phyloP scores from a whole-genome alignment of 164 flowering plant genomes.

The Houttuynia cordata region DNA sequence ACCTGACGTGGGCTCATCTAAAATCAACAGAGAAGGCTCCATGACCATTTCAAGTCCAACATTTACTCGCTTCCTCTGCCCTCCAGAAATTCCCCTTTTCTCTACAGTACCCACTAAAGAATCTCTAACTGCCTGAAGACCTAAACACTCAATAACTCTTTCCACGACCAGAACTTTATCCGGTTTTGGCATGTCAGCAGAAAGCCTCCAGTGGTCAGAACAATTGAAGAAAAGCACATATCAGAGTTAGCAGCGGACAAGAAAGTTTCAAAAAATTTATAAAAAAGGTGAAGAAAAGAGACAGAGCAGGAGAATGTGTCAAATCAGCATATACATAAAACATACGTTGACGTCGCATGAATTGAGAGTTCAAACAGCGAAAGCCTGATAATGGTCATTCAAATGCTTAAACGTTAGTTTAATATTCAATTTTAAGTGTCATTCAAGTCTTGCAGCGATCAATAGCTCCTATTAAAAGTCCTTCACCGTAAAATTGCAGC shows the following conservation, averaged over 20 bases:
- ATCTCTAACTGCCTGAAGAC: conserved; percentile 71
- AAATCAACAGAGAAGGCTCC: conserved; percentile 91
- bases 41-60: conserved; percentile 99
- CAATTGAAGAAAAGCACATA: background rate
- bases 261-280: background rate
- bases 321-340: too few species aligned
- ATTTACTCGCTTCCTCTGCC: conserved; percentile 95
- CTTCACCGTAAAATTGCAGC: too few species aligned
- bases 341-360: too few species aligned
- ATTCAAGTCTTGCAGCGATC: too few species aligned
- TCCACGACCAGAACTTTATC: conserved; percentile 90
- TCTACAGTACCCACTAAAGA: conserved; percentile 96
- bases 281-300: background rate
- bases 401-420: too few species aligned
- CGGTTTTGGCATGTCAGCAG: conserved; percentile 63
- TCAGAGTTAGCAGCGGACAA: background rate
- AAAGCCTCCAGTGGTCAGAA: conserved; percentile 31
- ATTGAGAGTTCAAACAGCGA: too few species aligned
- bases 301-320: too few species aligned
- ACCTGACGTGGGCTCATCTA: conserved; percentile 97
- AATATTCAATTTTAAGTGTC: too few species aligned
- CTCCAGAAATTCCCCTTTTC: conserved; percentile 97
- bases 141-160: conserved; percentile 88
- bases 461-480: too few species aligned
- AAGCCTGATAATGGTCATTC: too few species aligned